A percentile compares a stretch with the other conserved stretches of the same genome.
Conservation (phyloP, 164 flowering plant species). For the Tinospora cordifolia region DNA sequence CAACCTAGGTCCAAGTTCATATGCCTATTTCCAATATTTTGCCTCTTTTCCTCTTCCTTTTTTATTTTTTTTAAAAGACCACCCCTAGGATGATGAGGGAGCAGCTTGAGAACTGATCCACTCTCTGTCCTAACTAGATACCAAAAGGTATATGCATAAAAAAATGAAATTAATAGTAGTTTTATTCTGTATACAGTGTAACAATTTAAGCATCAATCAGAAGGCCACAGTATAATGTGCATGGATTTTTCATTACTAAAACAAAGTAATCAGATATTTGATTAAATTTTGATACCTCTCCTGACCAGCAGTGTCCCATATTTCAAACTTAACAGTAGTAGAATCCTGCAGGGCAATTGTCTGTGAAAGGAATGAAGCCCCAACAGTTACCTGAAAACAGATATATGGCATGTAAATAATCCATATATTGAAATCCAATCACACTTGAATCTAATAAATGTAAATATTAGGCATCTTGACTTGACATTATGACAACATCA, state of each 20-base stretch:
- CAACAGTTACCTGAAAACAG: constrained; percentile 84
- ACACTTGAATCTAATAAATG: too few species aligned
- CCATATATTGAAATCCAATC: background rate
- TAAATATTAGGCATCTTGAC: too few species aligned
- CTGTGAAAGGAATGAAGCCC: constrained; percentile 97
- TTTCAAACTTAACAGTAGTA: constrained; percentile 95
- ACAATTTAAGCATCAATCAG: background rate
- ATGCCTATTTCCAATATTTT: too few species aligned
- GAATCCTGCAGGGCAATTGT: constrained; percentile 98
- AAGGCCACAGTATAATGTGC: background rate
- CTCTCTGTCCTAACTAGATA: background rate
- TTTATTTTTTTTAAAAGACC: too few species aligned
- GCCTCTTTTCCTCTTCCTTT: too few species aligned
- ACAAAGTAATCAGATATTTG: background rate
- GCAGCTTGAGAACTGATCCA: too few species aligned
- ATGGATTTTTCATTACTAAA: background rate
- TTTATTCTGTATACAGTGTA: background rate
- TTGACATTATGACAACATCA: too few species aligned
- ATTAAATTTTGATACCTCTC: constrained; percentile 57
- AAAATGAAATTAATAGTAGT: background rate
- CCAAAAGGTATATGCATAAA: background rate
- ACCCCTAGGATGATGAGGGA: too few species aligned
- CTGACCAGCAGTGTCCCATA: constrained; percentile 99
- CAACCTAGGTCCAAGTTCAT: too few species aligned
- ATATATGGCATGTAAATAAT: constrained; percentile 2